Evolutionary conservation across 805 yeast species (phyloP), one percentile per base, ranked within the genome.

Genomic region (Lipomyces yamanashiensis): DNA sequence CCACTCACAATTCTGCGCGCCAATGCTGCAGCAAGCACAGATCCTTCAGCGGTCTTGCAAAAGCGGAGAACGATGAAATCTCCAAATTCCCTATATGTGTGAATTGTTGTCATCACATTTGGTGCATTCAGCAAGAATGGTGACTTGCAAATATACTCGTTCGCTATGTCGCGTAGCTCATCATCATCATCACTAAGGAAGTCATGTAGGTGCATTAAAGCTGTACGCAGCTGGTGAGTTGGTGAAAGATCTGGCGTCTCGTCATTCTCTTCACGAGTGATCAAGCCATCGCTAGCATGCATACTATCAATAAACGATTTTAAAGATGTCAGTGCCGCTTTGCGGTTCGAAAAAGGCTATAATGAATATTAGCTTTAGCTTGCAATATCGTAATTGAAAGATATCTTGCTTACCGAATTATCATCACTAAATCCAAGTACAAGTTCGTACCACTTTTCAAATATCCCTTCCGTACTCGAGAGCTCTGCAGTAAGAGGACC

Each of bases 121-220:
- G 23, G 48, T 17, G 45, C 13, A 44, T 56, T 56, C 19, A 55
- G 15, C 47, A 47, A 19, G 19, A 9, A 49, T 39, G 50, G 43
- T 9, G 54, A 45, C 13, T 41, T 12, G 44, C 80, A 72, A 17
- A 86, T 72, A 59, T 77, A 78, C 1, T 67, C 52, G 0, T 89
- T 78, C 0, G 89, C 82, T 1, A 69, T 17, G 0, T 75, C 74
- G 61, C 96, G 77, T 6, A 89, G 75, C 13, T 81, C 85, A 12
- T 79, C 84, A 68, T 88, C 93, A 70, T 90, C 96, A 74, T 90
- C 96, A 58, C 76, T 75, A 28, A 87, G 71, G 62, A 78, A 79
- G 0, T 81, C 56, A 47, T 67, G 61, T 45, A 76, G 59, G 12
- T 70, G 54, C 55, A 66, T 37, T 36, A 52, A 41, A 60, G 75